Conservation (phyloP, 75 land plant species). For the Selaginella moellendorffii region DNA sequence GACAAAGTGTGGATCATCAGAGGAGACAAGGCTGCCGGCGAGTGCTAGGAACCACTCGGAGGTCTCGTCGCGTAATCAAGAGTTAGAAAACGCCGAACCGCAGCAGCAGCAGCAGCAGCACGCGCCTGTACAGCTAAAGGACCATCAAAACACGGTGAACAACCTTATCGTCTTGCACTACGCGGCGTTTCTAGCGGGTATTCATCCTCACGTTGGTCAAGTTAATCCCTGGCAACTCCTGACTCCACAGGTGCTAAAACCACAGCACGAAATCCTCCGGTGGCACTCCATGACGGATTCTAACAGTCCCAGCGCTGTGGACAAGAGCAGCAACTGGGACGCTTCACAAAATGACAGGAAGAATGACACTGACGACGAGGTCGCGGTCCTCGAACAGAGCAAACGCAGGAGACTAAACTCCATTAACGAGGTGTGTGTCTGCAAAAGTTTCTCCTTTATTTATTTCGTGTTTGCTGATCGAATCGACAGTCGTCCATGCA, state of each 20-base stretch:
- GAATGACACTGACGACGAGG: not conserved
- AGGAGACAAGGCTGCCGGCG: no score
- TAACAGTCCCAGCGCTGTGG: not conserved
- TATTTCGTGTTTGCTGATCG: not conserved
- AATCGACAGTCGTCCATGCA: no score
- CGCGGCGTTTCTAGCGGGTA: not conserved
- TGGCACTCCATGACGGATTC: not conserved
- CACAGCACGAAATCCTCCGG: no score
- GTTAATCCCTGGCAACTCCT: not conserved
- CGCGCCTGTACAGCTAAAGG: not conserved
- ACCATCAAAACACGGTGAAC: not conserved
- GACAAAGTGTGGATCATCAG: not conserved
- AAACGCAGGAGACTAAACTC: not conserved
- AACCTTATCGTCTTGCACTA: not conserved
- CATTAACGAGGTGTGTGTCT: not conserved
- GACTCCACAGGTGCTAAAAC: no score
- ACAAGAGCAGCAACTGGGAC: not conserved
- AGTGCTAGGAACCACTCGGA: no score
- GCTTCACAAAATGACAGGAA: not conserved
- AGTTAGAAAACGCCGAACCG: not conserved
- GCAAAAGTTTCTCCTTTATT: not conserved
- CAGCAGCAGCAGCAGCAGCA: not conserved
- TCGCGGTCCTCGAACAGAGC: no score
- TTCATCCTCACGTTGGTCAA: not conserved
- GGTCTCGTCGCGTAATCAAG: not conserved